phyloP scores from a whole-genome alignment of 305 asterid species.

The Fraxinus nigra region DNA sequence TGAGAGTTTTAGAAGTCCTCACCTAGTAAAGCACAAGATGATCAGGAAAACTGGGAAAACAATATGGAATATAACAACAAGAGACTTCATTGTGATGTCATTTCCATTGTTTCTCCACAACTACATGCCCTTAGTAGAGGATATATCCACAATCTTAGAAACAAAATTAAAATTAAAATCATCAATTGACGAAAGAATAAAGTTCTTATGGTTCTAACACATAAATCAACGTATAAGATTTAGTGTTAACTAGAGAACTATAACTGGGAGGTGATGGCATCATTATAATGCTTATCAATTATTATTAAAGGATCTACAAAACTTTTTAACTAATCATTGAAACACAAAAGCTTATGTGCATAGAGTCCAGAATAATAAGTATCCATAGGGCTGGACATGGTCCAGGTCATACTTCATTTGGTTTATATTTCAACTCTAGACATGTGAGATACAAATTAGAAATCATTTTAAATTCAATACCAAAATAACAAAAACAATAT shows the following conservation, averaged over 20 bases:
- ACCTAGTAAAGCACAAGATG: slow-evolving; percentile 45
- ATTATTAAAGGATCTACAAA: background rate
- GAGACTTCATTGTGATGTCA: slow-evolving; percentile 7
- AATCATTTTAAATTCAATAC: too few species aligned
- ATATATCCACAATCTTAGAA: background rate
- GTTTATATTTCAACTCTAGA: too few species aligned
- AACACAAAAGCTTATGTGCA: background rate
- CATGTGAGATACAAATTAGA: too few species aligned
- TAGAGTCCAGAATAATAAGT: background rate
- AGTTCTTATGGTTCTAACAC: background rate
- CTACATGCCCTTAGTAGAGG: background rate
- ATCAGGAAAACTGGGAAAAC: slow-evolving; percentile 16
- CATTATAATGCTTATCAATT: background rate
- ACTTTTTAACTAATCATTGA: background rate
- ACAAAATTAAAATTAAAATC: background rate
- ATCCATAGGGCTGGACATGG: background rate
- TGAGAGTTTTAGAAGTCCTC: slow-evolving; percentile 82
- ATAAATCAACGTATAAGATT: background rate
- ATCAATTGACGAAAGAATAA: background rate
- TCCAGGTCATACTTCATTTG: too few species aligned
- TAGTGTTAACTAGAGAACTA: background rate
- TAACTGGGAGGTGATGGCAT: background rate
- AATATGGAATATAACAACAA: background rate
- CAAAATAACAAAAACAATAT: background rate
- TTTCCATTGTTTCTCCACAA: slow-evolving; percentile 4